Percentiles rank a stretch among this genome's conserved stretches.
phyloP scores from a whole-genome alignment of 2,329 filamentous ascomycete genomes.

The Phaeoacremonium minimum region DNA sequence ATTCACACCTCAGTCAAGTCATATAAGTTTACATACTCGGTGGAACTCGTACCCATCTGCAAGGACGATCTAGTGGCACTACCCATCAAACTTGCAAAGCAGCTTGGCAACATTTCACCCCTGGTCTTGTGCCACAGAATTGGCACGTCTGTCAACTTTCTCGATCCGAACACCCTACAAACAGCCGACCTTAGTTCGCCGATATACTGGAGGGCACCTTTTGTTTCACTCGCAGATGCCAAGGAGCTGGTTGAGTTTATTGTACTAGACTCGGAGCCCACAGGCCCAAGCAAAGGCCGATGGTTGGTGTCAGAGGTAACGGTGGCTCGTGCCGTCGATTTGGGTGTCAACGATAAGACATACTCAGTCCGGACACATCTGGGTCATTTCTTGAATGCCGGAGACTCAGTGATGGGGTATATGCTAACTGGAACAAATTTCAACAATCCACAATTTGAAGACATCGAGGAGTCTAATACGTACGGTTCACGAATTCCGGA shows the following conservation, averaged over 20 bases:
- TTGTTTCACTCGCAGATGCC: slow-evolving; percentile 77
- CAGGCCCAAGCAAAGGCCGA: slow-evolving; percentile 71
- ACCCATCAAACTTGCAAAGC: slow-evolving; percentile 83
- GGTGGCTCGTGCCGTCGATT: slow-evolving; percentile 79
- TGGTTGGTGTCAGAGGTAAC: slow-evolving; percentile 84
- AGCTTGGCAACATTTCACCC: slow-evolving; percentile 82
- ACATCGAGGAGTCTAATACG: slow-evolving; percentile 70
- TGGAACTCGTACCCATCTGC: slow-evolving; percentile 89
- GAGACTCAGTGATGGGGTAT: slow-evolving; percentile 94
- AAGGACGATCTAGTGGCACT: slow-evolving; percentile 96
- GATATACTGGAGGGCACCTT: slow-evolving; percentile 89
- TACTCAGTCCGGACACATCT: slow-evolving; percentile 92
- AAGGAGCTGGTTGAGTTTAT: slow-evolving; percentile 88
- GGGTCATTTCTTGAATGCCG: slow-evolving; percentile 77
- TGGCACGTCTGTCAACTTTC: slow-evolving; percentile 81
- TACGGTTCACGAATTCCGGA: slow-evolving; percentile 82
- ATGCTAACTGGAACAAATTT: slow-evolving; percentile 85
- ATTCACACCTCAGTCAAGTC: slow-evolving; percentile 84
- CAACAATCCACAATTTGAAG: slow-evolving; percentile 84
- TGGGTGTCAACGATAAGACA: slow-evolving; percentile 79
- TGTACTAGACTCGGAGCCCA: slow-evolving; percentile 86
- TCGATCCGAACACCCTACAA: slow-evolving; percentile 89
- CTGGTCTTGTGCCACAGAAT: slow-evolving; percentile 82
- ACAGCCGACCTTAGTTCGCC: slow-evolving; percentile 78
- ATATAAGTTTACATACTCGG: slow-evolving; percentile 92